Evolutionary conservation across 208 protist genomes (phyloP).

Genomic region (Pavlovales sp.): DNA sequence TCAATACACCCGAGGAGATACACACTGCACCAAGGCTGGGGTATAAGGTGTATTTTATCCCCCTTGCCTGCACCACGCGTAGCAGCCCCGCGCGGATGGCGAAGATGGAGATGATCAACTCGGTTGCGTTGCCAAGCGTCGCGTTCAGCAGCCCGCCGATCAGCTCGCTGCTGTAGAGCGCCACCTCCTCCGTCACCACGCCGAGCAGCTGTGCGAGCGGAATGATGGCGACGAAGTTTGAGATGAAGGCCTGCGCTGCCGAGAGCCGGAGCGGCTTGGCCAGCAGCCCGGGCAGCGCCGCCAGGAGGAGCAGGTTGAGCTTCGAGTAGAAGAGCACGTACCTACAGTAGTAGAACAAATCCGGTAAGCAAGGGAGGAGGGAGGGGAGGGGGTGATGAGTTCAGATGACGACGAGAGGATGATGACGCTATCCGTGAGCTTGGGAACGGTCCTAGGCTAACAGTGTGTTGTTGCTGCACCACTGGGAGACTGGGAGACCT

Average conservation of each 20-base stretch:
- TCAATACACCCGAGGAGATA: constrained; percentile 27
- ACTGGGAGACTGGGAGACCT: too few species aligned
- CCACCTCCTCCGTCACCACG: constrained; percentile 33
- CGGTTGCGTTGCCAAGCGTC: constrained; percentile 49
- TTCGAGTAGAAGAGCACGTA: background rate
- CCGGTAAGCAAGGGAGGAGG: too few species aligned
- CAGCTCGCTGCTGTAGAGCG: constrained; percentile 37
- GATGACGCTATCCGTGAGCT: too few species aligned
- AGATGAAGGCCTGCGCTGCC: background rate
- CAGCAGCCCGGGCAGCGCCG: background rate
- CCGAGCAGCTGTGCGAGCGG: constrained; percentile 13
- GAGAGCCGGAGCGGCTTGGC: background rate
- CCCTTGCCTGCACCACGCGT: constrained; percentile 41
- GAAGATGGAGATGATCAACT: constrained; percentile 47
- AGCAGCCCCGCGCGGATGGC: constrained; percentile 34
- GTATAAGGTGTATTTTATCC: too few species aligned
- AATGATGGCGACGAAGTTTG: background rate
- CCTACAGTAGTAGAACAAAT: too few species aligned
- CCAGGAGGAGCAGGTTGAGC: background rate
- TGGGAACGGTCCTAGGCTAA: too few species aligned
- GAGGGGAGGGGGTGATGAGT: too few species aligned
- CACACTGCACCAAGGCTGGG: too few species aligned
- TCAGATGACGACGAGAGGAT: too few species aligned
- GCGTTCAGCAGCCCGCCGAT: constrained; percentile 51
- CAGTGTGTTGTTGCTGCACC: too few species aligned